These are phyloP conservation scores for Paraphoma sp. DNA, from an alignment of 2,329 filamentous ascomycete genomes.

Conservation along the genomic window DNA sequence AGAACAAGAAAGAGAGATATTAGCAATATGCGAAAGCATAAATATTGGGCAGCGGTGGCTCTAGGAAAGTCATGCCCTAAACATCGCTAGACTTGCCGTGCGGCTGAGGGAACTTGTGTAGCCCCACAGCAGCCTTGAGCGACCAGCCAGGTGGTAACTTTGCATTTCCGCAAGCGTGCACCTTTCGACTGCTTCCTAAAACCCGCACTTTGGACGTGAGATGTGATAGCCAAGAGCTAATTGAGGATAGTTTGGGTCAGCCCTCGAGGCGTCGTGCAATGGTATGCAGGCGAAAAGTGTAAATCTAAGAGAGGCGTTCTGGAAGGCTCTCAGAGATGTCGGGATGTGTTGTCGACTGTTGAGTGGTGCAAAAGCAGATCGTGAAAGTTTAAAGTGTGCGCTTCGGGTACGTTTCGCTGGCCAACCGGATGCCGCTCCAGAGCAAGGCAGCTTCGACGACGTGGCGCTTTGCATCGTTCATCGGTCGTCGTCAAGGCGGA, in stretches of 20 bases:
- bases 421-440: background rate
- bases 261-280: no score
- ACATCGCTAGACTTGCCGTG: background rate
- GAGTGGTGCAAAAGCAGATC: background rate
- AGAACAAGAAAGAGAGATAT: no score
- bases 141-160: background rate
- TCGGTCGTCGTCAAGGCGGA: background rate
- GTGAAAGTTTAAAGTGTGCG: background rate
- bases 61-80: background rate
- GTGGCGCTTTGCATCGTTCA: background rate
- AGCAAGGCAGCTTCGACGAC: background rate
- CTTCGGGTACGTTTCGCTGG: background rate
- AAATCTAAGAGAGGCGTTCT: background rate
- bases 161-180: background rate
- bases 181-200: no score
- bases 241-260: no score
- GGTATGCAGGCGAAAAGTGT: background rate
- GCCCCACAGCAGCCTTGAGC: background rate
- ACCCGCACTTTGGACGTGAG: no score
- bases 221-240: no score
- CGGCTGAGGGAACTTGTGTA: background rate
- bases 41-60: background rate
- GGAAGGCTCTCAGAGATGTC: background rate
- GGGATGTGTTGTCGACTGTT: background rate
- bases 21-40: background rate